phyloP scores from a whole-genome alignment of 2,329 filamentous ascomycete species.

The Fusarium pilosicola region DNA sequence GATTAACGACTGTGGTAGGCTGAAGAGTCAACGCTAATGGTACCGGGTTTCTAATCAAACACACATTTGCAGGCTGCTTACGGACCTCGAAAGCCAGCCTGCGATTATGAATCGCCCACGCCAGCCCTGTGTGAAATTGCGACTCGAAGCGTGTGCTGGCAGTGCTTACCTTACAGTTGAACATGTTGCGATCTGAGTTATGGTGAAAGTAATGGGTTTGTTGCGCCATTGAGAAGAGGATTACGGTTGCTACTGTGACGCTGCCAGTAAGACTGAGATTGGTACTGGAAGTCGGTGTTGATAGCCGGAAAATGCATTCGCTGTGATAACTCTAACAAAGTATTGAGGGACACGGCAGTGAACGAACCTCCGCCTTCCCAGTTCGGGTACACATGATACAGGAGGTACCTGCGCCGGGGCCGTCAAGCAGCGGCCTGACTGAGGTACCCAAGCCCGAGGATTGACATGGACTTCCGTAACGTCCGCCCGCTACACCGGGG shows the following conservation, averaged over 20 bases:
- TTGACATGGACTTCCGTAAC: slow-evolving; percentile 25
- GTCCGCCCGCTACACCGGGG: slow-evolving; percentile 16
- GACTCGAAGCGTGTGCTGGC: slow-evolving; percentile 2
- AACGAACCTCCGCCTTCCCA: slow-evolving; percentile 9
- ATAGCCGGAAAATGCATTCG: slow-evolving; percentile 10
- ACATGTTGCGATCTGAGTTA: background rate
- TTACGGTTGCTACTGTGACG: background rate
- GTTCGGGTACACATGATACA: slow-evolving; percentile 25
- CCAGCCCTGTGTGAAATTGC: slow-evolving; percentile 37
- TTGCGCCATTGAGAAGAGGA: slow-evolving; percentile 6
- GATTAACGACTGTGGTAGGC: slow-evolving; percentile 19
- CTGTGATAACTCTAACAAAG: slow-evolving; percentile 2
- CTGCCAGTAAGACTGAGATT: background rate
- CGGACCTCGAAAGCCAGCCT: slow-evolving; percentile 23
- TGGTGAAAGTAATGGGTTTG: background rate
- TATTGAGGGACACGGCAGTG: background rate
- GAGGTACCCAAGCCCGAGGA: slow-evolving; percentile 33
- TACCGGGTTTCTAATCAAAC: slow-evolving; percentile 37
- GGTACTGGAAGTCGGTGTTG: background rate
- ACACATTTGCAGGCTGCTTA: slow-evolving; percentile 20
- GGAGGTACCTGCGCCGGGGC: slow-evolving; percentile 22
- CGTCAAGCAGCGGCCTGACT: slow-evolving; percentile 8
- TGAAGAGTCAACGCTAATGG: slow-evolving; percentile 17
- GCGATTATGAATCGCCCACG: slow-evolving; percentile 39
- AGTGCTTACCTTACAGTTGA: slow-evolving; percentile 15